Evolutionary conservation across 345 rosid species (phyloP), one percentile per base, ranked within the genome.

Genomic region (Brassica carinata): DNA sequence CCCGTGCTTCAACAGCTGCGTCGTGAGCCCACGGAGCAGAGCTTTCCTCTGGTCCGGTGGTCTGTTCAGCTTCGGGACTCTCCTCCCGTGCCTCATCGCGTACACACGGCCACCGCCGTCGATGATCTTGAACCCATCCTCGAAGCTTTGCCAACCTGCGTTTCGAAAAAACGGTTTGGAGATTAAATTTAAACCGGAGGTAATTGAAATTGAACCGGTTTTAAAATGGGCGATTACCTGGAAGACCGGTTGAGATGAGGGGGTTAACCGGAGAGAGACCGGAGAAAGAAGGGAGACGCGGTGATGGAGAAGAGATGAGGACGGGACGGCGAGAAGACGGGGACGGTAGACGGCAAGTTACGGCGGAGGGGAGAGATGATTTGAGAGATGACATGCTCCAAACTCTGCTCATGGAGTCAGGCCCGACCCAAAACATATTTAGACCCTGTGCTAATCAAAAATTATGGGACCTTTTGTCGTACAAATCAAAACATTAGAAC

Each of bases 1-100:
- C 0, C 99, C 99, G 2, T 95, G 86, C 30, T 93, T 93, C 40
- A 93, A 91, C 4, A 95, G 97, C 87, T 95, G 98, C 43, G 97
- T 93, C 5, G 98, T 95, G 51, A 95, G 97, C 31, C 98, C 97
- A 36, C 98, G 88, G 4, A 95, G 85, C 4, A 95, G 89, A 5
- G 97, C 98, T 61, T 87, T 83, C 0, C 97, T 86, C 82, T 94
- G 98, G 83, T 91, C 98, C 0, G 97, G 97, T 10, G 98, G 98
- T 71, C 98, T 85, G 62, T 91, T 94, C 27, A 94, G 93, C 88
- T 91, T 94, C 58, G 98, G 97, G 6, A 94, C 97, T 45, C 89
- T 80, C 71, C 86, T 82, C 15, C 97, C 98, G 40, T 94, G 98
- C 38, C 98, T 85, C 98, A 94, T 94, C 0, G 91, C 93, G 40